phyloP scores from a whole-genome alignment of 2,329 filamentous ascomycete genomes.

The Westerdykella aurantiaca region DNA sequence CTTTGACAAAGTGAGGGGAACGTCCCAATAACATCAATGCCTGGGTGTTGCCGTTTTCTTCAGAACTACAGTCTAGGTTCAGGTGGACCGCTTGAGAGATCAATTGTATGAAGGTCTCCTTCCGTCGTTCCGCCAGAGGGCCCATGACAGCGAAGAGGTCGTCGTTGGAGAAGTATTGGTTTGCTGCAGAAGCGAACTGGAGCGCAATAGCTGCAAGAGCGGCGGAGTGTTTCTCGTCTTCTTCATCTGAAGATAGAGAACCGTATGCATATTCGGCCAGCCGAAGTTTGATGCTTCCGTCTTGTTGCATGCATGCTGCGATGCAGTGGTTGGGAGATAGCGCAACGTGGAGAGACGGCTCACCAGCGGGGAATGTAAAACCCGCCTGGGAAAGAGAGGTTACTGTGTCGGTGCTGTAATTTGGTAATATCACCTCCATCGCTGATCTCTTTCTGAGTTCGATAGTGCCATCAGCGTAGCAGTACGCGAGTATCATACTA shows the following conservation, averaged over 20 bases:
- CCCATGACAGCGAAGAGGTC: slow-evolving; percentile 43
- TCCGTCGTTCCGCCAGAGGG: slow-evolving; percentile 22
- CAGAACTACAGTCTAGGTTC: slow-evolving; percentile 75
- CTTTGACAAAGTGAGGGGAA: slow-evolving; percentile 68
- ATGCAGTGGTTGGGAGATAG: slow-evolving; percentile 47
- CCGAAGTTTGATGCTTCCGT: slow-evolving; percentile 40
- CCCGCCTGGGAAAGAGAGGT: slow-evolving; percentile 70
- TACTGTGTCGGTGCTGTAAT: slow-evolving; percentile 60
- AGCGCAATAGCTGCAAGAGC: slow-evolving; percentile 39
- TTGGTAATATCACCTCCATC: slow-evolving; percentile 62
- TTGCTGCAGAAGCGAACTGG: slow-evolving; percentile 39
- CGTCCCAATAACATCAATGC: slow-evolving; percentile 34
- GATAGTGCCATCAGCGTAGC: slow-evolving; percentile 73
- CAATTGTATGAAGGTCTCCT: slow-evolving; percentile 54
- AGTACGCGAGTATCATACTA: slow-evolving; percentile 65
- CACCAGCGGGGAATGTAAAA: slow-evolving; percentile 63
- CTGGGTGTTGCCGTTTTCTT: slow-evolving; percentile 53
- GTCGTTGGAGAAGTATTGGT: slow-evolving; percentile 44
- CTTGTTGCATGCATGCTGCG: slow-evolving; percentile 40
- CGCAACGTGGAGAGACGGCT: slow-evolving; percentile 49
- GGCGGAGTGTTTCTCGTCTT: slow-evolving; percentile 30
- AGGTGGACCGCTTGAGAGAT: slow-evolving; percentile 47
- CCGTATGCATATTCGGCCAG: slow-evolving; percentile 39
- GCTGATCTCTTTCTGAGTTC: slow-evolving; percentile 73
- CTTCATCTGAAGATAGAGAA: slow-evolving; percentile 25